Base-by-base conservation (phyloP, 805 yeast genomes). In the Schwanniomyces pseudopolymorphus region DNA sequence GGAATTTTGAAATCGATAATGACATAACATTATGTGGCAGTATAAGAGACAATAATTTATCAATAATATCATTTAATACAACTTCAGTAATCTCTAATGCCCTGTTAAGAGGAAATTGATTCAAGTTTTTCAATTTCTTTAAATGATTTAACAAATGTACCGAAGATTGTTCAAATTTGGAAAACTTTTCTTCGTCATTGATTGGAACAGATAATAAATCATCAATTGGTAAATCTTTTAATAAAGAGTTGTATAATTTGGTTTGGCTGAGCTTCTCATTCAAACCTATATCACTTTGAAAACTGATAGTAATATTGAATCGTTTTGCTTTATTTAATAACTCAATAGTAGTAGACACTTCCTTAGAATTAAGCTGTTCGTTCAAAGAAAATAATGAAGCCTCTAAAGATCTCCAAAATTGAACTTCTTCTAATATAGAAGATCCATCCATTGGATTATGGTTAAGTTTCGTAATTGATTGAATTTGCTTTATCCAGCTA, bases 381-480 rank as follows among this genome's bases (percentile, higher is more conserved):
- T 79, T 78, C 0, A 87, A 72, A 1, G 81, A 67, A 2, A 54
- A 47, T 37, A 91, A 67, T 0, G 88, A 83, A 1, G 64, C 58
- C 55, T 87, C 92, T 70, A 87, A 72, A 0, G 89, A 78, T 7
- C 71, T 66, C 97, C 97, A 91, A 53, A 87, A 90, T 40, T 75
- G 79, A 3, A 86, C 72, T 56, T 91, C 97, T 35, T 85, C 89
- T 1, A 64, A 53, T 3, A 72, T 53, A 0, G 81, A 67, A 0
- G 80, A 66, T 1, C 87, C 89, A 22, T 77, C 81, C 0, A 65
- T 49, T 0, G 86, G 80, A 22, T 78, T 78, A 38, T 82, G 78
- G 10, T 76, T 62, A 20, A 84, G 56, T 20, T 69, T 68, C 0
- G 89, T 79, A 5, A 89, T 69, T 1, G 72, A 62, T 50, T 83